Conservation (phyloP, 352 stramenopile genomes). For the Hyphochytrium catenoides region DNA sequence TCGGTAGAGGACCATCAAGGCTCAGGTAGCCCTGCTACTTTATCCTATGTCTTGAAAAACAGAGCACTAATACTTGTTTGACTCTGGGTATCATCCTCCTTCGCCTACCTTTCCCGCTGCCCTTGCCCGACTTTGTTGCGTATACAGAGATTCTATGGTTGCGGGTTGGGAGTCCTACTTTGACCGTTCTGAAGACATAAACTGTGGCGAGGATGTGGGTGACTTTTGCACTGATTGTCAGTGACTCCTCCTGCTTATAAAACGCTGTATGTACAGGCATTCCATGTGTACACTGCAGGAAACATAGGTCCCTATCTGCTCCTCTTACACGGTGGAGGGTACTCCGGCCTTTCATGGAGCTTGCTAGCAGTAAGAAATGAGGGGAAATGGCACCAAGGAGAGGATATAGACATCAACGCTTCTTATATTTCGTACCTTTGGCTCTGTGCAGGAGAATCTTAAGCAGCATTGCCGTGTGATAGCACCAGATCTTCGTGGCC, state of each 20-base stretch:
- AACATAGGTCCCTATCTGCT: slow-evolving; percentile 35
- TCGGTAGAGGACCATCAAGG: no score
- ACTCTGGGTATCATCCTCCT: no score
- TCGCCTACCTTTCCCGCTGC: no score
- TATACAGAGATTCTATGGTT: no score
- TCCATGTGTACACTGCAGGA: slow-evolving; percentile 43
- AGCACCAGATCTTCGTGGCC: slow-evolving; percentile 50
- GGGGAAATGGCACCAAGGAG: background rate
- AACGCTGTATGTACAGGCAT: slow-evolving; percentile 18
- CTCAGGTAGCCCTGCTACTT: no score
- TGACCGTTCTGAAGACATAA: slow-evolving; percentile 30
- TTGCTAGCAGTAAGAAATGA: slow-evolving; percentile 23
- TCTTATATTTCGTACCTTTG: background rate
- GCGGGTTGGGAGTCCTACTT: slow-evolving; percentile 56
- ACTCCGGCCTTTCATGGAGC: slow-evolving; percentile 61
- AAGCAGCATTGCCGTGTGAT: slow-evolving; percentile 47
- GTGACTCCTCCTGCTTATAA: background rate
- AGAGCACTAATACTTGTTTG: no score
- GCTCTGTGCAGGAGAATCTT: slow-evolving; percentile 26
- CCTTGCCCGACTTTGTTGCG: no score
- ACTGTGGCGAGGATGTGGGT: slow-evolving; percentile 35
- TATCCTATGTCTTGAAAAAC: no score
- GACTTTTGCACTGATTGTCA: background rate
- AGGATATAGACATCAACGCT: background rate
- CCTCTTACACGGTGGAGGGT: slow-evolving; percentile 51